A percentile compares a stretch with the other conserved stretches of the same genome.
Conservation (phyloP, 331 rosid species). For the Erythrophleum ivorense region DNA sequence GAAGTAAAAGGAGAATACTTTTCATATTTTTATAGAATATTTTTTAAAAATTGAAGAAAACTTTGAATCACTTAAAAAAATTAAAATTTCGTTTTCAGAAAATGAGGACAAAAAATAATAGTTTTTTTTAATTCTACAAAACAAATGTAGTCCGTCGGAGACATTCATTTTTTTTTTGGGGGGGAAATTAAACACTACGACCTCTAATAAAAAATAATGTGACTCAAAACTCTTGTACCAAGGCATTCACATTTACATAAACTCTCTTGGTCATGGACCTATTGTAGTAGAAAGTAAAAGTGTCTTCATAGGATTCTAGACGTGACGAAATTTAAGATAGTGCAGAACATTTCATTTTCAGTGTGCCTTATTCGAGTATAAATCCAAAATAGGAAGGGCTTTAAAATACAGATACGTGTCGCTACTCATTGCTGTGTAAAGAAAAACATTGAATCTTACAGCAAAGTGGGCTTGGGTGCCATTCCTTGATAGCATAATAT, state of each 20-base stretch:
- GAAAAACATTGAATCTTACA: conserved; percentile 10
- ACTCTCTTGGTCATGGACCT: not conserved
- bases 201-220: not conserved
- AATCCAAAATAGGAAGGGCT: conserved; percentile 25
- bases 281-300: not conserved
- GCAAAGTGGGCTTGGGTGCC: not conserved
- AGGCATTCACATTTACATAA: not conserved
- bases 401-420: conserved; percentile 2
- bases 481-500: conserved; percentile 18
- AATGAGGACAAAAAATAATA: too few species aligned
- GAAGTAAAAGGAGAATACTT: too few species aligned
- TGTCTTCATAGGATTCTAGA: not conserved
- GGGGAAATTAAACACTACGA: too few species aligned
- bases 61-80: too few species aligned
- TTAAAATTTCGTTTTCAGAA: too few species aligned
- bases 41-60: too few species aligned
- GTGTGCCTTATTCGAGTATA: not conserved
- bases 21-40: too few species aligned
- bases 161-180: too few species aligned
- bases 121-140: too few species aligned
- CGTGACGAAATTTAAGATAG: conserved; percentile 4
- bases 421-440: not conserved
- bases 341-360: not conserved
- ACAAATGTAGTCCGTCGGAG: too few species aligned
- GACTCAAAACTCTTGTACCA: not conserved